These are phyloP conservation scores for Blastobotrys apis DNA, from an alignment of 1,139 yeast species.

Conservation along the genomic window DNA sequence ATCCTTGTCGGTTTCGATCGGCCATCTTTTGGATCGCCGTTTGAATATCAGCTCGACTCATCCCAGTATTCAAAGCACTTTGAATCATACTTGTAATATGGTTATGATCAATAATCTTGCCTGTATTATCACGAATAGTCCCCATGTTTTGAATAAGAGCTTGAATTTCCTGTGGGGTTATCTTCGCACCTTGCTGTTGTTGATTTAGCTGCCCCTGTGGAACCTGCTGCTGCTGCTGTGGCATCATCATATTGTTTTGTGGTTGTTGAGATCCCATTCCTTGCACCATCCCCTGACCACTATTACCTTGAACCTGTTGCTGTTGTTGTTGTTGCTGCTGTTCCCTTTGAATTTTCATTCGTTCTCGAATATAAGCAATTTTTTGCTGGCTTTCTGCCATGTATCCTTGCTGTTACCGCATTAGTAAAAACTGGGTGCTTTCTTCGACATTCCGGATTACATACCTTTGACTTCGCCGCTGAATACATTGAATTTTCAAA, in stretches of 20 bases:
- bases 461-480: conserved; percentile 28
- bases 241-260: conserved; percentile 19
- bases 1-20: not conserved
- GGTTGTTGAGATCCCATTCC: conserved; percentile 7
- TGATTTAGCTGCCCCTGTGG: conserved; percentile 1
- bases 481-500: conserved; percentile 29
- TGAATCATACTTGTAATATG: conserved; percentile 6
- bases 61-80: conserved; percentile 6
- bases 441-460: no score
- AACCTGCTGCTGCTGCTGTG: conserved; percentile 7
- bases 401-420: conserved; percentile 5
- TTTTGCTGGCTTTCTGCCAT: conserved; percentile 21
- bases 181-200: not conserved
- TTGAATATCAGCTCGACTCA: conserved; percentile 11
- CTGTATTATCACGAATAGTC: not conserved
- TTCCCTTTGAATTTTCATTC: conserved; percentile 21
- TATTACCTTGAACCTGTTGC: not conserved
- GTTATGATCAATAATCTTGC: no score
- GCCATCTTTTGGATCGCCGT: conserved; percentile 13
- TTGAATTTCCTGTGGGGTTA: not conserved
- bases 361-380: conserved; percentile 24
- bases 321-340: conserved; percentile 15
- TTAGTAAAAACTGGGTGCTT: no score
- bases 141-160: not conserved
- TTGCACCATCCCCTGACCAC: conserved; percentile 4